phyloP scores from a whole-genome alignment of 2,329 filamentous ascomycete genomes.

The Penicillium vulpinum region DNA sequence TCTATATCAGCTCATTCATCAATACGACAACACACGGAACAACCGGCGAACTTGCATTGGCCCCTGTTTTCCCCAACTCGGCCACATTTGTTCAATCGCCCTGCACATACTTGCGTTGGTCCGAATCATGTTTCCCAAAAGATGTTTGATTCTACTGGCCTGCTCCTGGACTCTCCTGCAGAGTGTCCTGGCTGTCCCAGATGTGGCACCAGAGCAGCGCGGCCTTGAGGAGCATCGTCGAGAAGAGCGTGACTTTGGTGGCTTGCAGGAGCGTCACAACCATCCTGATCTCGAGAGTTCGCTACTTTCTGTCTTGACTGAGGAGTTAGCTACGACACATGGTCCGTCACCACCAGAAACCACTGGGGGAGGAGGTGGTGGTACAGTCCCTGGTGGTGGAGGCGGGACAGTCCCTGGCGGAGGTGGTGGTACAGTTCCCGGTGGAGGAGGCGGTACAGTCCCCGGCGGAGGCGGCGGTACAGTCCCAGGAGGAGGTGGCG shows the following conservation, averaged over 20 bases:
- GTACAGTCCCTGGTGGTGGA: background rate
- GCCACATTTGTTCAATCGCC: background rate
- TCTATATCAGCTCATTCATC: background rate
- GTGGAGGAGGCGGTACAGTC: background rate
- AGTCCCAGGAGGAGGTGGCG: background rate
- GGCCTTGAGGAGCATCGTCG: background rate
- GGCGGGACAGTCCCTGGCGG: background rate
- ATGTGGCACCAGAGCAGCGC: constrained; percentile 3
- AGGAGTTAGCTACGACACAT: background rate
- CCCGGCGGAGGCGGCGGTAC: background rate
- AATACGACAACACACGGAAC: background rate
- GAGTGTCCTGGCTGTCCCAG: constrained; percentile 7
- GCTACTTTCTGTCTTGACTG: constrained; percentile 9
- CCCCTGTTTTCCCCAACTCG: background rate
- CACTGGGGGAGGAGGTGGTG: background rate
- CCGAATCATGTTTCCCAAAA: constrained; percentile 22
- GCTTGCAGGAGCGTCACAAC: constrained; percentile 3
- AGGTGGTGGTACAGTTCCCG: background rate
- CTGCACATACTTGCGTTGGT: background rate
- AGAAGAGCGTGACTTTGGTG: background rate
- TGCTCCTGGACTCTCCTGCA: constrained; percentile 19
- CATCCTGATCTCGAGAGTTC: constrained; percentile 3
- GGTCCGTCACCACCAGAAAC: background rate
- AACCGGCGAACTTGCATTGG: background rate
- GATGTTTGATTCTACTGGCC: constrained; percentile 17